Conservation (phyloP, 441 rosid species). For the Populus tomentosa region DNA sequence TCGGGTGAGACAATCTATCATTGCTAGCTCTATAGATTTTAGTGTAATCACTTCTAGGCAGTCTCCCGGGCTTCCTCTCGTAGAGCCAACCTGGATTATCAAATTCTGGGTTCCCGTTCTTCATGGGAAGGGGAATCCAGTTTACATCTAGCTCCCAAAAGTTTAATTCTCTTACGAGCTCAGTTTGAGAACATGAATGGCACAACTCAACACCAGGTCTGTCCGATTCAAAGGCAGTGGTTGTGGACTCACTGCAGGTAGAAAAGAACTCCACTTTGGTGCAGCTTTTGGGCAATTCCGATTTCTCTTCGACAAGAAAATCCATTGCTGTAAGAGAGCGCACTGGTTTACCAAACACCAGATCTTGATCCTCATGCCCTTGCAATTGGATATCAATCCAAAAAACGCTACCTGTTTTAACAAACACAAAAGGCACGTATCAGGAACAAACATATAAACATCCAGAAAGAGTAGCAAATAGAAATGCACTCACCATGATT, state of each 20-base stretch:
- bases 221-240: neutral
- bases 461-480: neutral
- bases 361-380: neutral
- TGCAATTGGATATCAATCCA: neutral
- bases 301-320: neutral
- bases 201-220: neutral
- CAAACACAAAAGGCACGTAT: neutral
- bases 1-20: neutral
- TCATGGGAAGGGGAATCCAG: slow-evolving; percentile 1
- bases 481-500: neutral
- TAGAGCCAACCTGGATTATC: slow-evolving; percentile 20
- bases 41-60: neutral
- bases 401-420: slow-evolving; percentile 2
- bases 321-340: neutral
- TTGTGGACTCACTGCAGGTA: neutral
- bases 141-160: neutral
- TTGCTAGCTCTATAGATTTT: neutral
- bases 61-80: slow-evolving; percentile 2
- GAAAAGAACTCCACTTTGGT: neutral
- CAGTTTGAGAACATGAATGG: neutral
- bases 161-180: neutral
- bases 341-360: neutral
- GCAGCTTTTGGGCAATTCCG: neutral
- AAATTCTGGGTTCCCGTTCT: neutral
- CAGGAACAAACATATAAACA: neutral